Base-by-base conservation (phyloP, 225 moss, liverwort and hornwort species). In the Antitrichia curtipendula region DNA sequence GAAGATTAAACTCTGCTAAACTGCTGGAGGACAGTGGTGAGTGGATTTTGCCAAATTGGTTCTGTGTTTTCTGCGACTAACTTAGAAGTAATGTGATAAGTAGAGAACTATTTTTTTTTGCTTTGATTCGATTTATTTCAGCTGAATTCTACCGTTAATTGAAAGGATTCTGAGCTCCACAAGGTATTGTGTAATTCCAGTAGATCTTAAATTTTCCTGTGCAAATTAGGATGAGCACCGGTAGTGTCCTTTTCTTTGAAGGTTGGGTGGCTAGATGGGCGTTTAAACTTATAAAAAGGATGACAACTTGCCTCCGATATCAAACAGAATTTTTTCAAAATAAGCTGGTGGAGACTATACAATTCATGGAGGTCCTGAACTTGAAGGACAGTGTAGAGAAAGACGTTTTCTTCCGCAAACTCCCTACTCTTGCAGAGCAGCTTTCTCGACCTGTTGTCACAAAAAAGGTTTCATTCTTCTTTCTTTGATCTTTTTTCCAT, bases 291-390 rank as follows among this genome's bases (percentile, higher is more conserved):
- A 32, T 88, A 34, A 53, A 65, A 73, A 38, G 73, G 41, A 56
- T 90, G 73, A 83, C 69, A 66, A 53, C 27, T 80, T 88, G 66
- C 53, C 86, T 76, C 29, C 36, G 47, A 54, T 91, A 84, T 86
- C 68, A 47, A 86, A 88, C 96, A 96, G 96, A 97, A 79, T 98
- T 95, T 89, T 97, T 98, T 70, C 97, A 97, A 58, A 96, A 95
- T 75, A 97, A 98, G 90, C 93, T 97, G 82, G 96, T 98, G 90
- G 97, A 98, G 91, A 97, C 96, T 38, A 97, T 98, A 90, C 98
- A 98, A 87, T 98, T 98, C 73, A 94, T 98, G 95, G 98, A 98
- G 85, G 91, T 95, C 70, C 89, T 97, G 91, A 96, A 97, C 89
- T 93, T 98, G 89, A 98, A 97, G 90, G 98, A 98, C 75, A 96